Base-by-base conservation (phyloP, 768 basidiomycete species). In the Grammothele lineata region DNA sequence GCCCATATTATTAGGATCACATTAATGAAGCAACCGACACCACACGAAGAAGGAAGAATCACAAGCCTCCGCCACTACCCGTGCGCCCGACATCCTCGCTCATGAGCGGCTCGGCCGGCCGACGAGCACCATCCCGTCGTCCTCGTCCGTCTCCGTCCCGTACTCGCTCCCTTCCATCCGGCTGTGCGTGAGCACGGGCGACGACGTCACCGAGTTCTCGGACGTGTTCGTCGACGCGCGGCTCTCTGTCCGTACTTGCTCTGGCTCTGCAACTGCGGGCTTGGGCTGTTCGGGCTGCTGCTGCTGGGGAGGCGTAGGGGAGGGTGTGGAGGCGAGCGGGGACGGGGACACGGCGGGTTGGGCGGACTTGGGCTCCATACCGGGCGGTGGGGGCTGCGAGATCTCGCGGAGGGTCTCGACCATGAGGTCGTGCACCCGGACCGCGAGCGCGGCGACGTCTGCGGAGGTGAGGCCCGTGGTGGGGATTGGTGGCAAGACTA, bases 401-500 rank as follows among this genome's bases (percentile, higher is more conserved):
- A 97, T 89, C 33, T 92, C 86, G 46, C 74, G 73, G 46, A 99
- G 71, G 3, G 85, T 69, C 1, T 71, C 70, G 24, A 95, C 71
- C 95, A 99, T 99, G 59, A 78, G 69, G 52, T 83, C 76, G 19
- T 83, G 83, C 18, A 92, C 83, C 43, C 76, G 78, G 24, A 72
- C 68, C 0, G 80, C 71, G 22, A 99, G 80, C 4, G 73, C 72
- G 18, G 73, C 64, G 30, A 91, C 83, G 60, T 98, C 93, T 8
- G 74, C 76, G 1, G 73, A 59, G 4, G 83, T 84, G 39, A 93
- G 65, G 3, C 83, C 86, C 12, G 71, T 64, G 1, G 96, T 98
- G 10, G 80, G 66, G 39, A 95, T 78, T 0, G 95, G 92, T 14
- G 92, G 88, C n/a, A 99, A 79, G 40, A 97, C 96, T 97, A 59